Percentiles rank a stretch among this genome's conserved stretches.
Conservation (phyloP, 2,329 filamentous ascomycete genomes). For the Paecilomyces dactylethromorphus region DNA sequence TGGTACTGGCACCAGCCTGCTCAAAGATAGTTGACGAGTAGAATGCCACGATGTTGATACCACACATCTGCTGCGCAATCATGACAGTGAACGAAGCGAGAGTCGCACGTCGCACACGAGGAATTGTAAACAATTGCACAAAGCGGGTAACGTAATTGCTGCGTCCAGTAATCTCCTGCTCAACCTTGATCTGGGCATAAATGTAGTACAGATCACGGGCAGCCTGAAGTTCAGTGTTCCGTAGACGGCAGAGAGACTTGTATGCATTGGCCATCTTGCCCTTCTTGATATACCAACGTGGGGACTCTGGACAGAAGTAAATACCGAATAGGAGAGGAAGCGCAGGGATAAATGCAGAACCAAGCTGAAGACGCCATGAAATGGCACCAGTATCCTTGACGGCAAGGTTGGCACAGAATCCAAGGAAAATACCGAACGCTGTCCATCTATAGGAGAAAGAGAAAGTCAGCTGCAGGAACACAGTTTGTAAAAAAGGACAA, state of each 20-base stretch:
- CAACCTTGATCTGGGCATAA: constrained; percentile 45
- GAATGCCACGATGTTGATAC: constrained; percentile 69
- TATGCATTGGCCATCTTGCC: constrained; percentile 56
- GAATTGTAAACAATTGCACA: constrained; percentile 43
- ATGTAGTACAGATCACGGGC: constrained; percentile 59
- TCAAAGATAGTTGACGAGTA: constrained; percentile 57
- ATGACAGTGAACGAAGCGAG: constrained; percentile 73
- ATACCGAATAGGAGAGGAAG: constrained; percentile 53
- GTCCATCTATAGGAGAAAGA: constrained; percentile 32
- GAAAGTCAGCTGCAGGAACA: constrained; percentile 3
- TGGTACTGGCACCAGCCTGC: constrained; percentile 50
- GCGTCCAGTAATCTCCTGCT: constrained; percentile 34
- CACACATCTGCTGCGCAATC: constrained; percentile 69
- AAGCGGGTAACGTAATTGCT: constrained; percentile 58
- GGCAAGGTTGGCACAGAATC: constrained; percentile 58
- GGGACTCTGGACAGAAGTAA: constrained; percentile 59
- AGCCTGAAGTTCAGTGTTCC: constrained; percentile 55
- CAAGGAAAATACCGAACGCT: constrained; percentile 61
- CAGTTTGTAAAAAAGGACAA: constrained; percentile 23
- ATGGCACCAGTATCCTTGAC: constrained; percentile 54
- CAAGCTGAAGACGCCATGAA: constrained; percentile 59
- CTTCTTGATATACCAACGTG: constrained; percentile 64
- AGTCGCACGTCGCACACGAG: constrained; percentile 53
- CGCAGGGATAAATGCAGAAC: constrained; percentile 59
- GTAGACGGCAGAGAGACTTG: constrained; percentile 49